Evolutionary conservation across 208 protist genomes (phyloP).

Genomic region (Wallacemonas sp.): DNA sequence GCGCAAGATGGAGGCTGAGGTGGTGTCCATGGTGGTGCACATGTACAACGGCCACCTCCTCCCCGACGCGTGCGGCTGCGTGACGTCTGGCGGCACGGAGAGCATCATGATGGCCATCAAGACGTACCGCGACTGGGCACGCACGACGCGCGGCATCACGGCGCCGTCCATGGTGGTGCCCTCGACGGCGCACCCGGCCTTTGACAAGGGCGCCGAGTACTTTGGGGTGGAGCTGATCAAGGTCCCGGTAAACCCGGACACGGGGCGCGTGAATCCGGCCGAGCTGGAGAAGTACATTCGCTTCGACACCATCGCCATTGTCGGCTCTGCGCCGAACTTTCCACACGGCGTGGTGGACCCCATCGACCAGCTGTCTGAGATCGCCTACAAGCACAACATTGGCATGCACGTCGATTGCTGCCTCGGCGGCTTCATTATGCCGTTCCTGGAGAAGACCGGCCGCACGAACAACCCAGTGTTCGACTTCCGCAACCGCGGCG

Average conservation of each 20-base stretch:
- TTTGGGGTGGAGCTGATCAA: conserved; percentile 96
- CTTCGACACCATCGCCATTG: conserved; percentile 94
- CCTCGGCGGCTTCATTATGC: conserved; percentile 97
- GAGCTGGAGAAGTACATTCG: conserved; percentile 92
- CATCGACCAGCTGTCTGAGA: conserved; percentile 83
- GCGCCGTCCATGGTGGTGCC: conserved; percentile 92
- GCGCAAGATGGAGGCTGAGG: conserved; percentile 98
- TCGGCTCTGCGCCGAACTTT: conserved; percentile 95
- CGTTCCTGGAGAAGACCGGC: conserved; percentile 94
- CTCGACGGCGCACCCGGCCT: conserved; percentile 96
- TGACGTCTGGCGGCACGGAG: conserved; percentile 97
- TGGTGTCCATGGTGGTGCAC: conserved; percentile 94
- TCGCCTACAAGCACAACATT: conserved; percentile 89
- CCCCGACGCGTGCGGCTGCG: conserved; percentile 90
- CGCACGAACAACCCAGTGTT: conserved; percentile 77
- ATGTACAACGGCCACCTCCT: conserved; percentile 94
- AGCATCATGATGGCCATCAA: conserved; percentile 98
- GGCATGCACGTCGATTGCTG: conserved; percentile 99
- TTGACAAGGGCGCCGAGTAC: conserved; percentile 97
- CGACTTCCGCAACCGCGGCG: conserved; percentile 96
- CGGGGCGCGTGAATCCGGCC: conserved; percentile 73
- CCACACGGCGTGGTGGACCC: conserved; percentile 95
- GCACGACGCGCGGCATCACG: conserved; percentile 75
- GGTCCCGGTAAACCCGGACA: conserved; percentile 82
- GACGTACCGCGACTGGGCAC: conserved; percentile 94